Evolutionary conservation across 2,329 filamentous ascomycete genomes (phyloP).

Genomic region (Arthrobotrys sinensis): DNA sequence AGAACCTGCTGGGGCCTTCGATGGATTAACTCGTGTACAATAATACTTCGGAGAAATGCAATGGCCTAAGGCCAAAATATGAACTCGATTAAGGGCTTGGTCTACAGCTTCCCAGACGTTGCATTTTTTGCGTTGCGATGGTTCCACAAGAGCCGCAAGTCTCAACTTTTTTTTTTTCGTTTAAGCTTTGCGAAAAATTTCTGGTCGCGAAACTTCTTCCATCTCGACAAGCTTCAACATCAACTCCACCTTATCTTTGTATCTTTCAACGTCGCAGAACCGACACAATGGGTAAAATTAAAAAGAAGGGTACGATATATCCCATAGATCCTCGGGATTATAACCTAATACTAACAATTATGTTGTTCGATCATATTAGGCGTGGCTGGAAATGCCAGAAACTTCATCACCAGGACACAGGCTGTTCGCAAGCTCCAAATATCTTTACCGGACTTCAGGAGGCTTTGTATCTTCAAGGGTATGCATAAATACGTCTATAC

Average conservation of each 20-base stretch:
- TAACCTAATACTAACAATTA: slow-evolving; percentile 3
- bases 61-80: background rate
- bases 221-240: slow-evolving; percentile 28
- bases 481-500: slow-evolving; percentile 30
- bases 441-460: slow-evolving; percentile 95
- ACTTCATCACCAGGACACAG: slow-evolving; percentile 97
- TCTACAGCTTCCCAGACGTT: slow-evolving; percentile 7
- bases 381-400: slow-evolving; percentile 91
- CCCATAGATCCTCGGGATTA: background rate
- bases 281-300: slow-evolving; percentile 79
- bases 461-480: slow-evolving; percentile 99
- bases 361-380: slow-evolving; percentile 69
- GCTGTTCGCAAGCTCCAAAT: slow-evolving; percentile 98
- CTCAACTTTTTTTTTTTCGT: slow-evolving; percentile 48
- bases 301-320: slow-evolving; percentile 81
- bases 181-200: slow-evolving; percentile 40
- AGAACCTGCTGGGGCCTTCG: background rate
- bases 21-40: slow-evolving; percentile 16
- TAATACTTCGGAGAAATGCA: slow-evolving; percentile 3
- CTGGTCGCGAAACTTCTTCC: slow-evolving; percentile 52
- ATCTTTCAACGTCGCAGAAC: slow-evolving; percentile 47
- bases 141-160: slow-evolving; percentile 48
- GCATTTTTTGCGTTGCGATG: slow-evolving; percentile 42
- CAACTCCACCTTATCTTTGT: slow-evolving; percentile 8
- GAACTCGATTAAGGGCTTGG: background rate